Evolutionary conservation across 2,329 filamentous ascomycete species (phyloP).

Genomic region (Incumbomyces delicatus): DNA sequence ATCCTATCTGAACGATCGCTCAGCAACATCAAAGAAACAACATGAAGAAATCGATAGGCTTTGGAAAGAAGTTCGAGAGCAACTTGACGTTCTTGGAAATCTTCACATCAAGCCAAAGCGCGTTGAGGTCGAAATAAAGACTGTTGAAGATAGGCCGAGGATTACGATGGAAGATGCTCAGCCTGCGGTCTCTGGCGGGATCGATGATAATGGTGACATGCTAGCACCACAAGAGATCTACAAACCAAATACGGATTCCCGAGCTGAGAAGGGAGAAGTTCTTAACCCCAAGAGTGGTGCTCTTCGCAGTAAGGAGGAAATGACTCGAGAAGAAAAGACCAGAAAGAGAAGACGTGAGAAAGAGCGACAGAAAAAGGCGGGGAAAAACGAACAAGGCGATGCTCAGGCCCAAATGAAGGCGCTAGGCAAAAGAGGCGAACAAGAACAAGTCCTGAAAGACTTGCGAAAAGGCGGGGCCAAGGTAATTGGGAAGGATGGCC

Average conservation of each 20-base stretch:
- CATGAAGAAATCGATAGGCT: slow-evolving; percentile 72
- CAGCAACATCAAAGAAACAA: slow-evolving; percentile 72
- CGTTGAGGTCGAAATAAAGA: slow-evolving; percentile 67
- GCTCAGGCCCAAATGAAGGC: slow-evolving; percentile 3
- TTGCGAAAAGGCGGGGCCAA: slow-evolving; percentile 80
- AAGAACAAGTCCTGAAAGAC: slow-evolving; percentile 52
- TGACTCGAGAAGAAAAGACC: slow-evolving; percentile 76
- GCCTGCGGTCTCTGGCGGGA: slow-evolving; percentile 67
- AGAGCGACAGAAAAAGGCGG: slow-evolving; percentile 61
- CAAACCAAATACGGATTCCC: slow-evolving; percentile 51
- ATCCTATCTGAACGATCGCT: slow-evolving; percentile 67
- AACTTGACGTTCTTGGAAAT: slow-evolving; percentile 80
- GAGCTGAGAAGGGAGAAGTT: slow-evolving; percentile 7
- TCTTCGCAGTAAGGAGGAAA: slow-evolving; percentile 72
- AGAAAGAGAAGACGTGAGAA: slow-evolving; percentile 70
- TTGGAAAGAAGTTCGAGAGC: slow-evolving; percentile 71
- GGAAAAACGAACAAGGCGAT: slow-evolving; percentile 31
- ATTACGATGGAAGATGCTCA: slow-evolving; percentile 93
- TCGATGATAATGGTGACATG: slow-evolving; percentile 51
- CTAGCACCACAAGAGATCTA: slow-evolving; percentile 94
- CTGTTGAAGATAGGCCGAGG: slow-evolving; percentile 83
- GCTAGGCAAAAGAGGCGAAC: slow-evolving; percentile 28
- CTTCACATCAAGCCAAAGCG: slow-evolving; percentile 94
- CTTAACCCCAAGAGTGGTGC: slow-evolving; percentile 13
- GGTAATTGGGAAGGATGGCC: slow-evolving; percentile 83